These are phyloP conservation scores for Cyclostephanos tholiformis DNA, from an alignment of 108 stramenopile species.

Conservation along the genomic window DNA sequence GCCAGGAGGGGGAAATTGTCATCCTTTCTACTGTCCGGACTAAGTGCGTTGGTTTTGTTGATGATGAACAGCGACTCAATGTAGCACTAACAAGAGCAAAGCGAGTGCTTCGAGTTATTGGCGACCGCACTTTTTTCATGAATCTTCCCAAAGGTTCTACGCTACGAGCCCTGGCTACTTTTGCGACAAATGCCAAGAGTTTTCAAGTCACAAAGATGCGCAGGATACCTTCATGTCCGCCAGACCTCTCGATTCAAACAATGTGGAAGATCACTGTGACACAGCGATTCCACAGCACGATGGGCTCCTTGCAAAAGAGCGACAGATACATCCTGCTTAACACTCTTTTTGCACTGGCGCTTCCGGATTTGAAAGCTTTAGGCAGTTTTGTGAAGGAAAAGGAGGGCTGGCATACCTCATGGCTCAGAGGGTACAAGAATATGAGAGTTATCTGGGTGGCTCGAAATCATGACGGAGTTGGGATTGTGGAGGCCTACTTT, in stretches of 20 bases:
- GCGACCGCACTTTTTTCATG: conserved; percentile 23
- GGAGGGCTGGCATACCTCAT: not conserved
- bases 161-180: conserved; percentile 7
- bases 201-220: not conserved
- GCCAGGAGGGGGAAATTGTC: conserved; percentile 62
- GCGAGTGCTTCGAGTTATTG: conserved; percentile 57
- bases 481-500: conserved; percentile 39
- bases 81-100: conserved; percentile 84
- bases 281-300: conserved; percentile 23
- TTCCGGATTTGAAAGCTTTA: not conserved
- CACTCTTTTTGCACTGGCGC: conserved; percentile 38
- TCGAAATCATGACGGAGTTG: too few relatives aligned
- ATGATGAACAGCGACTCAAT: conserved; percentile 71
- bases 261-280: conserved; percentile 31
- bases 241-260: not conserved
- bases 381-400: not conserved
- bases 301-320: conserved; percentile 9
- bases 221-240: conserved; percentile 2
- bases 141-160: not conserved
- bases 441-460: not conserved
- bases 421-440: conserved; percentile 10
- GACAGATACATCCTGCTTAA: conserved; percentile 33
- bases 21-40: conserved; percentile 58
- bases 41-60: conserved; percentile 66
- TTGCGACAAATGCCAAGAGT: not conserved